phyloP scores from a whole-genome alignment of 192 early-diverging fungal species.

The Coemansia sp. region DNA sequence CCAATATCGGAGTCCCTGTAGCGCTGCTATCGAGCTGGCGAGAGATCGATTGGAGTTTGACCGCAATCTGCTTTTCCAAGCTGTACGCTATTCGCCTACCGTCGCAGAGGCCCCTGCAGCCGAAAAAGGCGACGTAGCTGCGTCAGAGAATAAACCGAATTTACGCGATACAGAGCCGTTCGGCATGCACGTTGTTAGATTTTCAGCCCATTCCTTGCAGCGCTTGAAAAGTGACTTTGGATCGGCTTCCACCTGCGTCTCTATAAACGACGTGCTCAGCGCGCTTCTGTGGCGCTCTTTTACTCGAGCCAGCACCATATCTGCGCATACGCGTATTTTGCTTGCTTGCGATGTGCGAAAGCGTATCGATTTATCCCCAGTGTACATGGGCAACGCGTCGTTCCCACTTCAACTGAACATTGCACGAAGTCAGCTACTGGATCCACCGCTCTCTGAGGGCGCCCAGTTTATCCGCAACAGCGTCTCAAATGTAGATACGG shows the following conservation, averaged over 20 bases:
- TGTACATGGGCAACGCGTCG: conserved; percentile 20
- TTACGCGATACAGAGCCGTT: neutral
- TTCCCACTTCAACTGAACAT: conserved; percentile 11
- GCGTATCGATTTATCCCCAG: neutral
- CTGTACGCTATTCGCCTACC: neutral
- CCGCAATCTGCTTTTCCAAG: conserved; percentile 2
- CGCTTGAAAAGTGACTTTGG: conserved; percentile 6
- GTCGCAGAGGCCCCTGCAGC: neutral
- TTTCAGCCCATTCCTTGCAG: neutral
- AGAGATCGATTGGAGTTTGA: conserved; percentile 4
- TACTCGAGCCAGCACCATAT: neutral
- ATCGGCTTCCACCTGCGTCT: neutral
- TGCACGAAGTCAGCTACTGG: neutral
- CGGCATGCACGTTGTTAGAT: conserved; percentile 13
- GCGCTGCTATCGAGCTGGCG: neutral
- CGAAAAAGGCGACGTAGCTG: neutral
- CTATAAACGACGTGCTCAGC: conserved; percentile 16
- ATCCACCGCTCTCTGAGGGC: neutral
- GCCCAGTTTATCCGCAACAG: conserved; percentile 1
- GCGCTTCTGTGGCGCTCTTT: conserved; percentile 11
- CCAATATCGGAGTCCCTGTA: neutral
- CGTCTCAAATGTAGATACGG: neutral
- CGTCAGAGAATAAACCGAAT: neutral
- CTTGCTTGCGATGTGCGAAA: conserved; percentile 18
- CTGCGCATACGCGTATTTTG: neutral